Percentiles rank a stretch among this genome's conserved stretches.
Conservation (phyloP, 208 protist genomes). For the Leptomonas seymouri region DNA sequence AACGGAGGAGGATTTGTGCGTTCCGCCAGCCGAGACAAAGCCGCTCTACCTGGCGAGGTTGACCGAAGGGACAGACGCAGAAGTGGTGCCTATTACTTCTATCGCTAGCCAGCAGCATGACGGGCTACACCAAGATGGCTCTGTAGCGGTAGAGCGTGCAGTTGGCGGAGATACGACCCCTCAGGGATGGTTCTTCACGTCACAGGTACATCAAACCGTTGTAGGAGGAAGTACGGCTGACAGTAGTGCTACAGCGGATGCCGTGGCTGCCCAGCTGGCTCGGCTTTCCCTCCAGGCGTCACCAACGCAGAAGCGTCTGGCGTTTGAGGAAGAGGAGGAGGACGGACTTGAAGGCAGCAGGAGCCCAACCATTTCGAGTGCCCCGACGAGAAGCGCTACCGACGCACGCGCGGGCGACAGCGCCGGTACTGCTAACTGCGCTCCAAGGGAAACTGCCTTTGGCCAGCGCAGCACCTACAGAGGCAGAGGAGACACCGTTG, state of each 20-base stretch:
- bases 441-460: background rate
- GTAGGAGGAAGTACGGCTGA: background rate
- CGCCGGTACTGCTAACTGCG: background rate
- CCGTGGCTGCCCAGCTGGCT: slow-evolving; percentile 28
- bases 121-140: background rate
- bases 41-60: background rate
- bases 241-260: slow-evolving; percentile 3
- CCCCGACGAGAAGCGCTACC: too few species aligned
- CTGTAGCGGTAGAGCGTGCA: background rate
- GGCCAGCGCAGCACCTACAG: background rate
- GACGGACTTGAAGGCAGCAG: slow-evolving; percentile 8
- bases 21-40: background rate
- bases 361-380: background rate
- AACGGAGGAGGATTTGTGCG: background rate
- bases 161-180: background rate
- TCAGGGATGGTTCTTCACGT: background rate
- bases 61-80: background rate
- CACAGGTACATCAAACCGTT: background rate
- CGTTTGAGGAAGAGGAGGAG: slow-evolving; percentile 57
- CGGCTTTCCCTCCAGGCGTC: slow-evolving; percentile 47
- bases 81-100: too few species aligned
- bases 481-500: background rate
- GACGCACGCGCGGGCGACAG: background rate
- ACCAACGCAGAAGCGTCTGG: slow-evolving; percentile 69
- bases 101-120: background rate